Evolutionary conservation across 73 alveolate genomes (phyloP).

Genomic region (Tetrahymena elliotti): DNA sequence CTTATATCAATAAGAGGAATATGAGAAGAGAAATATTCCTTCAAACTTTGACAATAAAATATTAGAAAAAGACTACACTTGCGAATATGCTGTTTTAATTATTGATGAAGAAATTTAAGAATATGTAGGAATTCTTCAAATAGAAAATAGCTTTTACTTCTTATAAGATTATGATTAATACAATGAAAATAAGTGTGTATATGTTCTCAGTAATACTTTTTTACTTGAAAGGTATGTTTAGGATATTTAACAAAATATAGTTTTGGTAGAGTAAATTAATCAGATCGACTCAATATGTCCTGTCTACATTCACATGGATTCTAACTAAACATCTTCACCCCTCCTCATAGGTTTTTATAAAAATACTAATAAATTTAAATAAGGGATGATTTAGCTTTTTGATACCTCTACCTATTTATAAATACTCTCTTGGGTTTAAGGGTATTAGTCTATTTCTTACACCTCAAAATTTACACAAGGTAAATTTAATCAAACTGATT

Average conservation of each 20-base stretch:
- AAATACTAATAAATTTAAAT: not conserved
- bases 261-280: not conserved
- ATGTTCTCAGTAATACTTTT: not conserved
- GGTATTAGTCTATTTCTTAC: not conserved
- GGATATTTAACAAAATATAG: not conserved
- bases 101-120: not conserved
- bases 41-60: not conserved
- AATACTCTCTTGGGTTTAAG: not conserved
- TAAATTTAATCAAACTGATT: not conserved
- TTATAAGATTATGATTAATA: not conserved
- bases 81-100: not conserved
- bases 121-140: not conserved
- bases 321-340: not conserved
- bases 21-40: not conserved
- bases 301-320: not conserved
- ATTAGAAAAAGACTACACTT: not conserved
- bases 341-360: not conserved
- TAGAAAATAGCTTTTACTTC: not conserved
- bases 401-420: not conserved
- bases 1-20: not conserved
- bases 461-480: not conserved
- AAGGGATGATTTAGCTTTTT: not conserved
- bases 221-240: not conserved
- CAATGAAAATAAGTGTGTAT: not conserved
- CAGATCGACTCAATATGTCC: not conserved